Base-by-base conservation (phyloP, 306 rosid genomes). In the Lotus japonicus region DNA sequence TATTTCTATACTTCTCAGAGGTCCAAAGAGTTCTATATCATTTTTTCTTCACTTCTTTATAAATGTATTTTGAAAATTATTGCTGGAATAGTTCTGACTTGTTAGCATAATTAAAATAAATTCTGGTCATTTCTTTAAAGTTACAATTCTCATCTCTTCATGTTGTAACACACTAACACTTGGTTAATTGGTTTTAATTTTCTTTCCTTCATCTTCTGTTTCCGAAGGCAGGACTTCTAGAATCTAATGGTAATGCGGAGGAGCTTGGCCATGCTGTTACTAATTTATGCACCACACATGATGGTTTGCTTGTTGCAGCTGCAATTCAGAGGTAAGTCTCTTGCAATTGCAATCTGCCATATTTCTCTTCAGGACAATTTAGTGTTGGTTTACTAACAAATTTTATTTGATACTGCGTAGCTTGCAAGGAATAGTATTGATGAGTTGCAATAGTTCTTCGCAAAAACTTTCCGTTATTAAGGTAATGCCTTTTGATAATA, bases 141-240 rank as follows among this genome's bases (percentile, higher is more conserved):
- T 15, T 10, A 23, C 11, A 17, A 16, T 11, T 72, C 49, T 44
- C 33, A 58, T 17, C 23, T 38, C 56, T 17, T 39, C 13, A 71
- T 67, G 12, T 26, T 35, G 42, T 64, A 52, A 5, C 15, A 64
- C 55, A n/a, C n/a, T n/a, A n/a, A n/a, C n/a, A n/a, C n/a, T n/a
- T n/a, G n/a, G n/a, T n/a, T n/a, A n/a, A n/a, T 52, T 48, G 66
- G 18, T 50, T 33, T 77, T 84, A 66, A 78, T 77, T 68, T 79
- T 65, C 18, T 64, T 11, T 23, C 68, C 66, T 65, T 69, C 64
- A 21, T 55, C 53, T 73, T 36, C 72, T 80, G 79, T 52, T 83
- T 61, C 71, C 71, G 79, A 86, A 94, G 99, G 96, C 92, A 84
- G 99, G 88, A 71, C 81, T 83, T 60, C n/a, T 84, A 70, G 97